Evolutionary conservation across 805 yeast species (phyloP), one percentile per base, ranked within the genome.

Genomic region (Candida easanensis): DNA sequence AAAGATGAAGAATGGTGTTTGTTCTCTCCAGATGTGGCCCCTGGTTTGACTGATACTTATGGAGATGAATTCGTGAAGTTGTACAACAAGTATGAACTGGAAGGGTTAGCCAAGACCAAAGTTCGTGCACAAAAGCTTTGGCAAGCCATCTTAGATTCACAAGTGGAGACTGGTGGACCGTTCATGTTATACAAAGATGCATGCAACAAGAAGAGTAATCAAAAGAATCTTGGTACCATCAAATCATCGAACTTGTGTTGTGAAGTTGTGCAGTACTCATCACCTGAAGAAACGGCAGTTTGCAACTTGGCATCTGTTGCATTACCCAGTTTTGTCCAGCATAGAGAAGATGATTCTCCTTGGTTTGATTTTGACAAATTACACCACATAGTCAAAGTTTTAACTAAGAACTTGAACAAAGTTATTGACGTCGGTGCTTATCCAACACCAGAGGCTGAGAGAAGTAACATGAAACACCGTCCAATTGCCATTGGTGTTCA

Each of bases 401-500:
- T 91, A 33, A 76, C 87, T 2, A 76, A 75, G 51, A 91, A 91
- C 63, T 69, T 91, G 62, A 84, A 91, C 69, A 75, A 67, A 56
- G 78, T 91, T 41, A 90, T 91, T 46, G 97, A 91, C 68, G 76
- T 82, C 44, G 85, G 89, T 54, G 70, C 68, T 52, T 91, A 91
- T 61, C 98, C 99, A 2, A 79, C 86, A 10, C 77, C 73, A 33
- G 84, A 79, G 49, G 90, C 97, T 3, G 73, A 73, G 54, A 55
- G 47, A 33, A 86, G 96, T 13, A 91, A 91, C 62, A 66, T 76
- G 70, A 80, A 78, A 56, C 84, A 91, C 62, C 75, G 99, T 52
- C 98, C 99, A 11, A 78, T 91, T 54, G 97, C 97, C 13, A 68
- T 91, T 26, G 99, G 99, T 46, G 96, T 91, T 6, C 97, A 90